phyloP scores from a whole-genome alignment of 2,329 filamentous ascomycete species.

The Hypoxylon sp. region DNA sequence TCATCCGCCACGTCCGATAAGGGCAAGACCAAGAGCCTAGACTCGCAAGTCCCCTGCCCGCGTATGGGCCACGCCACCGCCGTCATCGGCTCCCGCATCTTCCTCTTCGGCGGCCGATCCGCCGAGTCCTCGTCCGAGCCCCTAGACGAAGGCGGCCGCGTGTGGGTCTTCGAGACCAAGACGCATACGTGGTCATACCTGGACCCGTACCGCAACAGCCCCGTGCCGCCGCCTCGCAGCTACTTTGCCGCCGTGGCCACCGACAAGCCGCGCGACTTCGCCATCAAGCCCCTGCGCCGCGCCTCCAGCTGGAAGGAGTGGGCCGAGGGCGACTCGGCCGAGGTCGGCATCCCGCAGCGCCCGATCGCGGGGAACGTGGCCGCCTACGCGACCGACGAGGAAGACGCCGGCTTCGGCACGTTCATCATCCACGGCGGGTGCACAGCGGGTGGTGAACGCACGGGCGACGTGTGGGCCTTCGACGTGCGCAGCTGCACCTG shows the following conservation, averaged over 20 bases:
- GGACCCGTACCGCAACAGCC: constrained; percentile 65
- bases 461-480: constrained; percentile 83
- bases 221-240: constrained; percentile 75
- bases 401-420: constrained; percentile 74
- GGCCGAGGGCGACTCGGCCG: constrained; percentile 68
- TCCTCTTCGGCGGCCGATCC: constrained; percentile 82
- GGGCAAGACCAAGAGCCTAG: constrained; percentile 59
- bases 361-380: constrained; percentile 72
- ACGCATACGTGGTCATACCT: constrained; percentile 75
- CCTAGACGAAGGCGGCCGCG: constrained; percentile 79
- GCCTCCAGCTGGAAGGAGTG: constrained; percentile 68
- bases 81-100: constrained; percentile 77
- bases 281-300: constrained; percentile 54
- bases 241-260: constrained; percentile 76
- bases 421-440: constrained; percentile 85
- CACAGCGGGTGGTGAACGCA: constrained; percentile 72
- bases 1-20: constrained; percentile 45
- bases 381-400: constrained; percentile 71
- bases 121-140: constrained; percentile 71
- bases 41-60: constrained; percentile 69
- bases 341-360: constrained; percentile 71
- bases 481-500: constrained; percentile 74
- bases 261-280: constrained; percentile 69
- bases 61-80: constrained; percentile 82
- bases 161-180: constrained; percentile 82